phyloP scores from a whole-genome alignment of 441 rosid species.

The Adansonia grandidieri region DNA sequence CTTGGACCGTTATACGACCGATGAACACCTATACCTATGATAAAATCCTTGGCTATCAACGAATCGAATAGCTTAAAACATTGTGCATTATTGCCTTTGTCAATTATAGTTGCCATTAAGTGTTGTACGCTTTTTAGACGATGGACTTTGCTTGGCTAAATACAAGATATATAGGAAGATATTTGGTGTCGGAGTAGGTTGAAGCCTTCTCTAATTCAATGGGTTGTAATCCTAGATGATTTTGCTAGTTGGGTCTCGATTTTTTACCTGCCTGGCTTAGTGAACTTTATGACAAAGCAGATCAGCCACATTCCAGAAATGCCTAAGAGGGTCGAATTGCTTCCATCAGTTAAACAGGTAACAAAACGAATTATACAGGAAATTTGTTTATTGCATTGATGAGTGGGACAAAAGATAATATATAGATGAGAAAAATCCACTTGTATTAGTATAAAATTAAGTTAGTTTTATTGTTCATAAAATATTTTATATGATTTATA shows the following conservation, averaged over 20 bases:
- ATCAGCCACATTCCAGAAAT: neutral
- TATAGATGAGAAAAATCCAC: too few species aligned
- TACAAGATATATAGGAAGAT: neutral
- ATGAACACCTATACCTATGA: too few species aligned
- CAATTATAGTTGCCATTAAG: neutral
- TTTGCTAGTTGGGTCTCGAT: neutral
- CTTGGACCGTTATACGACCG: too few species aligned
- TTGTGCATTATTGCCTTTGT: neutral
- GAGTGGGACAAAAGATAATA: too few species aligned
- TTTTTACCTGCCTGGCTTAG: neutral
- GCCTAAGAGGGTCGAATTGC: neutral
- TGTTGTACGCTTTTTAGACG: neutral
- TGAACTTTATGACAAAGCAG: neutral
- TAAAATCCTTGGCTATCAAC: too few species aligned
- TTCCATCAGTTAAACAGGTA: neutral
- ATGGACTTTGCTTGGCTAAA: neutral
- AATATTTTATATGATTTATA: too few species aligned
- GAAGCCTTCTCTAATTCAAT: neutral
- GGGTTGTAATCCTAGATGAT: neutral
- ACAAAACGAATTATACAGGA: too few species aligned
- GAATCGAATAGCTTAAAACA: neutral
- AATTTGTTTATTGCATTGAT: too few species aligned
- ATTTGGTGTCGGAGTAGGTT: neutral
- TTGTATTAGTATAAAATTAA: too few species aligned
- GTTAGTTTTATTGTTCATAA: too few species aligned